Evolutionary conservation across 352 stramenopile genomes (phyloP), one percentile per base, ranked within the genome.

Genomic region (Blastocystis sp.): DNA sequence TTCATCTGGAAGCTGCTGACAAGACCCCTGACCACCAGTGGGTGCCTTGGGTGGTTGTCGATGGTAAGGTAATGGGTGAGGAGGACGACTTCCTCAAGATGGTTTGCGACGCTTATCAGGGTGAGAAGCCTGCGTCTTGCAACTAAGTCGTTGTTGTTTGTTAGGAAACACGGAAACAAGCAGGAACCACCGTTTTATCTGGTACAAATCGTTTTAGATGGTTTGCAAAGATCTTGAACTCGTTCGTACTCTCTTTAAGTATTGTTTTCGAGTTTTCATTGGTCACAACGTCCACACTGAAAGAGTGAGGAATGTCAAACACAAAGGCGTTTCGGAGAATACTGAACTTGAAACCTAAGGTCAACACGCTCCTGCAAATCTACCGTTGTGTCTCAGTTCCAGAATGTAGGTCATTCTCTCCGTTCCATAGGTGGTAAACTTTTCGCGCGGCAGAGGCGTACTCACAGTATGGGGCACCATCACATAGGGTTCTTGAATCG

Each of bases 91-190:
- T 77, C 3, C 2, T 77, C 4, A 6, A 67, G 9, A 34, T 46
- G 27, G 32, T 77, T 38, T 77, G 65, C 36, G 65, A 77, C 32
- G 65, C 65, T 38, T 77, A 77, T 29, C 27, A 27, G 27, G 65
- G 65, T 77, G 65, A 77, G 49, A 77, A 77, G 49, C 65, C 65
- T 46, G 65, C 65, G 1, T 56, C 44, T 61, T 77, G 65, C 49
- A 77, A 77, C 14, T 77, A 11, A 54, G 3, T 14, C 32, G 3
- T 14, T 16, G 4, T 16, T 59, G 11, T 3, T 59, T 59, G 51
- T 59, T 16, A 54, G 46, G 46, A 54, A 54, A 54, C 46, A 54
- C 11, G 46, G 11, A 54, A 54, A 54, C 46, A 54, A 21, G 46
- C 21, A 21, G 46, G 11, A 11, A 54, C 46, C 11, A 54, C 46